phyloP scores from a whole-genome alignment of 805 yeast species.

The Starmerella roubikii region DNA sequence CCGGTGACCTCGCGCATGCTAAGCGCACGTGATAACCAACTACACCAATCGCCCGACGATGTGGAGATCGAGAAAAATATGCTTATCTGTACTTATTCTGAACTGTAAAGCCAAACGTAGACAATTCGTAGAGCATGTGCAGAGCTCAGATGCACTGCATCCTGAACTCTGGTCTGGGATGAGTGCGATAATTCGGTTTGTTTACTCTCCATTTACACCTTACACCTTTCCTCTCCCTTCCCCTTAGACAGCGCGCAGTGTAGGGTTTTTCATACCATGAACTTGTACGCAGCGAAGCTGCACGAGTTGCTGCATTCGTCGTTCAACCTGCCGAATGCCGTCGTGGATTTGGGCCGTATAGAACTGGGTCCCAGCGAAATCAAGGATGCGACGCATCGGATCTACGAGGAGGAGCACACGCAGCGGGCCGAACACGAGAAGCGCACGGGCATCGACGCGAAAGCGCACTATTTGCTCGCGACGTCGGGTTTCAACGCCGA shows the following conservation, averaged over 20 bases:
- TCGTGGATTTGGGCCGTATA: conserved; percentile 62
- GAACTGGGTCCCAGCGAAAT: conserved; percentile 72
- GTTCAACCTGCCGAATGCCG: conserved; percentile 50
- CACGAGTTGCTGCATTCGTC: conserved; percentile 70
- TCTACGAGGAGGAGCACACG: conserved; percentile 15
- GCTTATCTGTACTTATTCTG: no score
- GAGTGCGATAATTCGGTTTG: no score
- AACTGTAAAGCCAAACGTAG: no score
- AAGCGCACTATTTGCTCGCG: conserved; percentile 70
- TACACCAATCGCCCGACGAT: conserved; percentile 15
- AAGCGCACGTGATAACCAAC: no score
- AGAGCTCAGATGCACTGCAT: no score
- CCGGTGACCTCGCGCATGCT: no score
- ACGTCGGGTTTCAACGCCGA: conserved; percentile 80
- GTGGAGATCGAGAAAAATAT: no score
- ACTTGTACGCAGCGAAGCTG: conserved; percentile 30
- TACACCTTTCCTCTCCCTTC: no score
- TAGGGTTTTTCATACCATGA: conserved; percentile 15
- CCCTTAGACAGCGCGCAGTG: neutral
- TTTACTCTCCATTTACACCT: no score
- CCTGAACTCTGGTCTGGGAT: no score
- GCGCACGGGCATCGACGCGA: conserved; percentile 30
- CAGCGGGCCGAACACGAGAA: no score
- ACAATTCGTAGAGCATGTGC: no score
- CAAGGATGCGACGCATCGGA: conserved; percentile 29